phyloP scores from a whole-genome alignment of 208 protist species.

The Strigomonas galati region DNA sequence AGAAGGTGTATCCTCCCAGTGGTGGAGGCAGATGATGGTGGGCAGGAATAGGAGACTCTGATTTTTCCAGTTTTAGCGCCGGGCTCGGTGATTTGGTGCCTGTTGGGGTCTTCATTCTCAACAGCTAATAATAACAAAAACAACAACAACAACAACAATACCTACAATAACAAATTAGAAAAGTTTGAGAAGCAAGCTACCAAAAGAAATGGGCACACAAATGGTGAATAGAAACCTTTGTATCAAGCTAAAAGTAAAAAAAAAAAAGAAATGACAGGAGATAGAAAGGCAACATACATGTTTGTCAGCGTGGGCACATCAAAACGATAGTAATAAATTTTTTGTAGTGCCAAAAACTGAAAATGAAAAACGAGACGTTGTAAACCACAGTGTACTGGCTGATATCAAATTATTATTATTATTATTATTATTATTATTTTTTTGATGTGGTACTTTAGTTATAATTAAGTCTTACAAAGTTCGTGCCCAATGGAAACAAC shows the following conservation, averaged over 20 bases:
- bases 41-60: constrained; percentile 12
- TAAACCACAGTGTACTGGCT: no score
- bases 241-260: neutral
- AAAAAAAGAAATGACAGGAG: neutral
- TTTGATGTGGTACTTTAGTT: neutral
- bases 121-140: neutral
- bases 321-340: neutral
- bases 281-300: neutral
- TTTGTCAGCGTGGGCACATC: neutral
- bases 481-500: neutral
- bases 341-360: no score
- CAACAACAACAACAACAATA: neutral
- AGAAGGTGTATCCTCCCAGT: constrained; percentile 52
- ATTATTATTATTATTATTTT: neutral
- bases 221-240: constrained; percentile 10
- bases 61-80: neutral
- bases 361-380: no score
- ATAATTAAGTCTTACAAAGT: neutral
- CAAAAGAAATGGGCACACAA: constrained; percentile 2
- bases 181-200: no score
- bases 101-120: neutral
- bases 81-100: neutral
- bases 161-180: neutral
- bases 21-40: constrained; percentile 33
- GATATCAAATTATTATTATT: neutral